These are phyloP conservation scores for Myxozyma neglecta DNA, from an alignment of 805 yeast genomes.

Conservation along the genomic window DNA sequence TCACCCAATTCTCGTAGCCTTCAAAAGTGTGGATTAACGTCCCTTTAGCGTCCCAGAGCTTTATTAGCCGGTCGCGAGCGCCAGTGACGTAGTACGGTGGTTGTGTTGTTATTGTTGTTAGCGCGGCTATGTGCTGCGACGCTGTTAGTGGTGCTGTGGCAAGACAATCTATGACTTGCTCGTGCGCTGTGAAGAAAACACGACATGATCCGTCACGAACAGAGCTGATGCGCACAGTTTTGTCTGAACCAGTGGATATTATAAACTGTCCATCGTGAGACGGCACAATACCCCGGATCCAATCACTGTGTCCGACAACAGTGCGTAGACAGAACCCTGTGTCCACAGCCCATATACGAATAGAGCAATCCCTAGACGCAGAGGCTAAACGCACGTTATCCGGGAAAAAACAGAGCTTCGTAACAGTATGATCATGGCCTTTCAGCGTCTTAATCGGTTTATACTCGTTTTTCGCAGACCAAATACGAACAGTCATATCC, in stretches of 20 bases:
- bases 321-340: conserved; percentile 67
- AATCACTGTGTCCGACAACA: conserved; percentile 78
- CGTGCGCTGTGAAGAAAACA: conserved; percentile 61
- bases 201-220: conserved; percentile 65
- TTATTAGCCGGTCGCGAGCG: conserved; percentile 73
- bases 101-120: conserved; percentile 9
- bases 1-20: conserved; percentile 89
- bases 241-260: conserved; percentile 77
- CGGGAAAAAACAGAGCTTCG: conserved; percentile 56
- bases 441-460: conserved; percentile 60
- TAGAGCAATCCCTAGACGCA: conserved; percentile 89
- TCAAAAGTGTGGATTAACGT: conserved; percentile 54
- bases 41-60: conserved; percentile 74
- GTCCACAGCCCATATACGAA: conserved; percentile 71
- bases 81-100: conserved; percentile 70
- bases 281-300: conserved; percentile 70
- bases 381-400: conserved; percentile 53
- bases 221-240: conserved; percentile 66
- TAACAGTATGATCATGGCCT: conserved; percentile 88
- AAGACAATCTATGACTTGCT: conserved; percentile 77
- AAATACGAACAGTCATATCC: conserved; percentile 61
- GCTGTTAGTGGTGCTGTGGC: conserved; percentile 57
- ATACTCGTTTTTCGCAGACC: conserved; percentile 58
- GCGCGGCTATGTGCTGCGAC: background rate
- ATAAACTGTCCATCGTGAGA: conserved; percentile 54